Base-by-base conservation (phyloP, 2,329 filamentous ascomycete genomes). In the Ophiostoma perfectum region DNA sequence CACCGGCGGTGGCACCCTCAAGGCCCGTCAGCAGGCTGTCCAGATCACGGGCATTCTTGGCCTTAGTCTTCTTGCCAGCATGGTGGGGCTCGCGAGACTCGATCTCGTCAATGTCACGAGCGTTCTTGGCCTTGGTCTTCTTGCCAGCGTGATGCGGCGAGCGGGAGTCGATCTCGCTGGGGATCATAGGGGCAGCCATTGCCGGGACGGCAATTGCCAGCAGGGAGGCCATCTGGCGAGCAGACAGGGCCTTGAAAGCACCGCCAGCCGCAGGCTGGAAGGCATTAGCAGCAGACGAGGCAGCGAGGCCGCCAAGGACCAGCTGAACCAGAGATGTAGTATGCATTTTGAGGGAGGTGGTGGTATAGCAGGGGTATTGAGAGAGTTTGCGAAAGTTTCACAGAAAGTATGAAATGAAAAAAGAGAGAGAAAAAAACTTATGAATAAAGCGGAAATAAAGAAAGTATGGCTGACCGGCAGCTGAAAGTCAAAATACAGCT, bases 391-490 rank as follows among this genome's bases (percentile, higher is more conserved):
- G 55, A 27, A 38, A 39, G 55, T 60, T 60, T 16, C 12, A 60
- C 14, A 38, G 27, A 16, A 60, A 42, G 3, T 36, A 38, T 12
- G 42, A 39, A 11, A 42, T 2, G 16, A n/a, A 72, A 49, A 18
- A 39, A 12, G 55, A 47, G 41, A 38, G 44, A 36, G n/a, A 44
- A 44, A 42, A 3, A 65, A 27, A 44, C 18, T 27, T 27, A 27
- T 27, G 27, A 27, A 27, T 27, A 27, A 27, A 27, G 27, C 27
- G 27, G 27, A 27, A 27, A 27, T 41, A 69, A 71, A 55, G 49
- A 55, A 71, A 47, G 70, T 67, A 65, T 27, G 71, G 73, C 74
- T 76, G 73, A 68, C 75, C 75, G 72, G 76, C 74, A 77, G 75
- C 74, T 71, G 65, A 66, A 55, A 66, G 58, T 65, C 58, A 55